Evolutionary conservation across 2,329 filamentous ascomycete genomes (phyloP), one percentile per base, ranked within the genome.

Genomic region (Grosmannia penicillata): DNA sequence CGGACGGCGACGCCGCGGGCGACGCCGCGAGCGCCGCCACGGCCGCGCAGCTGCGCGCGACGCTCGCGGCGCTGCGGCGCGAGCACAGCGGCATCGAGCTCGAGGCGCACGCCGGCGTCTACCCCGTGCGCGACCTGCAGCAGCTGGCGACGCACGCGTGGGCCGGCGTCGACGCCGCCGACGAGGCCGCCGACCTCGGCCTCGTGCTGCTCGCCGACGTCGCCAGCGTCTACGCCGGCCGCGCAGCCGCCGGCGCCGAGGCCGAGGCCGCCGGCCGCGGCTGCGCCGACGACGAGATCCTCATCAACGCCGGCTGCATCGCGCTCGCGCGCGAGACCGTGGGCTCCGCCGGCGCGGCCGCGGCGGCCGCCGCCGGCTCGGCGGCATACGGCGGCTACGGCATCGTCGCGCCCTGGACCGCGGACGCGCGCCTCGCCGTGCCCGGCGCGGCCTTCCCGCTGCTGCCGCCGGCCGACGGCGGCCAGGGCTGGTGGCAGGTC

Each of bases 81-180:
- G 49, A 53, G 5, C 59, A 57, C 26, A 61, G 24, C 25, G 14
- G 10, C 23, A 15, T 68, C 36, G 56, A 51, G 4, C 63, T 85
- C 21, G 82, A 86, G 52, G 61, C 85, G 2, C 82, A 87, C 53
- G 81, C 82, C 0, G 82, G 81, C 23, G 78, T 83, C 3, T 89
- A 87, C 52, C 74, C 82, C 0, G 64, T 76, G 4, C 68, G 89
- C 8, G 83, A 91, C 54, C 63, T 87, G 48, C 83, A 91, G 54
- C 83, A 91, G 54, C 63, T 89, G 2, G 75, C 81, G 1, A 83
- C 82, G 0, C 72, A 78, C 48, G 76, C 80, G 4, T 52, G 59
- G 36, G 48, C 63, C 43, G 46, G 51, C 11, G 51, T 51, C 18
- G 64, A 27, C n/a, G 35, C 35, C 2, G 6, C 19, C 14, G 19